phyloP scores from a whole-genome alignment of 805 yeast species.

The Diddensiella caesifluorescens region DNA sequence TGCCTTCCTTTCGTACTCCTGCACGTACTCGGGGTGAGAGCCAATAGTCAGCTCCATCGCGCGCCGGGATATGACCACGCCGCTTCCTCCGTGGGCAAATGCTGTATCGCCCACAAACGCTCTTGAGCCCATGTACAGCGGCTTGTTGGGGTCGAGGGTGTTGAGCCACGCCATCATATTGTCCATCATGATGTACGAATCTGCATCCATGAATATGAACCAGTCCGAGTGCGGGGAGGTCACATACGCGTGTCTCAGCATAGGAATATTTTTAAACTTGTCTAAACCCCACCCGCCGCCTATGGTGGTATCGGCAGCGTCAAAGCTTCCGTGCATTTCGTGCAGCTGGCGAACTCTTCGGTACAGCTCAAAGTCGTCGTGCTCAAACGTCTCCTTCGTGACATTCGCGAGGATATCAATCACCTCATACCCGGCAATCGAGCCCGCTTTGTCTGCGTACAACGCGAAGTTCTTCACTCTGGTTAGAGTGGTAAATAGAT shows the following conservation, averaged over 20 bases:
- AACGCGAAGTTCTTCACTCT: slow-evolving; percentile 30
- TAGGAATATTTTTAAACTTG: slow-evolving; percentile 35
- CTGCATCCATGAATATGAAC: slow-evolving; percentile 36
- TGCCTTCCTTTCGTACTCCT: slow-evolving; percentile 18
- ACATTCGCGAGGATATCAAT: slow-evolving; percentile 29
- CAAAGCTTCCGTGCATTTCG: slow-evolving; percentile 19
- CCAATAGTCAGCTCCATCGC: slow-evolving; percentile 30
- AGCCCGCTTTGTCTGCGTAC: slow-evolving; percentile 32
- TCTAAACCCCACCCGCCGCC: slow-evolving; percentile 34
- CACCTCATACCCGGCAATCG: slow-evolving; percentile 31
- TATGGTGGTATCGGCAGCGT: slow-evolving; percentile 12
- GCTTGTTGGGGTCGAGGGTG: slow-evolving; percentile 25
- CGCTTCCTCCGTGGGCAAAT: slow-evolving; percentile 39
- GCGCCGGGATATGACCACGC: slow-evolving; percentile 31
- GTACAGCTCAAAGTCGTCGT: slow-evolving; percentile 24
- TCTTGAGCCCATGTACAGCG: slow-evolving; percentile 30
- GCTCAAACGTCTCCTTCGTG: slow-evolving; percentile 19
- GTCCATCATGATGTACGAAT: slow-evolving; percentile 29
- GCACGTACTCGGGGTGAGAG: slow-evolving; percentile 22
- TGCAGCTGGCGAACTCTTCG: slow-evolving; percentile 25
- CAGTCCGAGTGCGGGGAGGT: slow-evolving; percentile 29
- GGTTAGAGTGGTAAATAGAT: slow-evolving; percentile 31
- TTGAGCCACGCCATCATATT: slow-evolving; percentile 25
- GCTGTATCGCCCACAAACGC: slow-evolving; percentile 20
- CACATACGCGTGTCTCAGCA: slow-evolving; percentile 32